Evolutionary conservation across 2,329 filamentous ascomycete genomes (phyloP).

Genomic region (Beauveria varroae): DNA sequence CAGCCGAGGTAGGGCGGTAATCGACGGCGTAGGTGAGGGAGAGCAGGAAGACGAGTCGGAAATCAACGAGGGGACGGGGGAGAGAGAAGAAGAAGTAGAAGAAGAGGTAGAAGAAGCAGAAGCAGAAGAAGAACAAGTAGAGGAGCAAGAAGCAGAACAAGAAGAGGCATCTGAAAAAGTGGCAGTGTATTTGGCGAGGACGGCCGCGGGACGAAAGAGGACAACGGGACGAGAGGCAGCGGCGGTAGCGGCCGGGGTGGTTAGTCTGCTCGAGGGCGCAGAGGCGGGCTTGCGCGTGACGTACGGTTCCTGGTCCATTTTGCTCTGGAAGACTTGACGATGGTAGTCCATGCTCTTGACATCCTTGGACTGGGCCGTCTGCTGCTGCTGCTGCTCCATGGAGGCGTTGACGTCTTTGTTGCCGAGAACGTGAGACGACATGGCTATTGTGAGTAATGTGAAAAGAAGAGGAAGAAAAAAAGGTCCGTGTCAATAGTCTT

Average conservation of each 20-base stretch:
- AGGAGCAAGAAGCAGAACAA: background rate
- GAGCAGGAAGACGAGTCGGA: slow-evolving; percentile 10
- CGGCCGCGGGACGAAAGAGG: background rate
- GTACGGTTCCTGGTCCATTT: slow-evolving; percentile 61
- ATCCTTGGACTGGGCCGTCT: slow-evolving; percentile 30
- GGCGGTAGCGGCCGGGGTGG: background rate
- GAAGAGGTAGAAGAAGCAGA: background rate
- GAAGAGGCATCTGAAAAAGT: slow-evolving; percentile 9
- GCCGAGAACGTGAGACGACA: slow-evolving; percentile 55
- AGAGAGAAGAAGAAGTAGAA: background rate
- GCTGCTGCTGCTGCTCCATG: slow-evolving; percentile 27
- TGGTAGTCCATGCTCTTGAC: slow-evolving; percentile 70
- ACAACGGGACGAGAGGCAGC: background rate
- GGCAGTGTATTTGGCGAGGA: background rate
- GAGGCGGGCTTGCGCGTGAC: slow-evolving; percentile 21
- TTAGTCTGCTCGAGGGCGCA: background rate
- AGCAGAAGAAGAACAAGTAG: background rate
- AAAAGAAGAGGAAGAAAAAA: background rate
- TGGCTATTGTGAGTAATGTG: slow-evolving; percentile 32
- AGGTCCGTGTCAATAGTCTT: background rate
- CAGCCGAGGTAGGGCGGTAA: slow-evolving; percentile 1
- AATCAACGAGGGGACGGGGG: background rate
- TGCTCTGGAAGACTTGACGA: slow-evolving; percentile 65
- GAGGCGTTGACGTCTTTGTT: slow-evolving; percentile 59
- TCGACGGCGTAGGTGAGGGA: slow-evolving; percentile 10